Percentiles rank a stretch among this genome's conserved stretches.
These are phyloP conservation scores for Pisolithus sp. DNA, from an alignment of 768 basidiomycete genomes.

Conservation along the genomic window DNA sequence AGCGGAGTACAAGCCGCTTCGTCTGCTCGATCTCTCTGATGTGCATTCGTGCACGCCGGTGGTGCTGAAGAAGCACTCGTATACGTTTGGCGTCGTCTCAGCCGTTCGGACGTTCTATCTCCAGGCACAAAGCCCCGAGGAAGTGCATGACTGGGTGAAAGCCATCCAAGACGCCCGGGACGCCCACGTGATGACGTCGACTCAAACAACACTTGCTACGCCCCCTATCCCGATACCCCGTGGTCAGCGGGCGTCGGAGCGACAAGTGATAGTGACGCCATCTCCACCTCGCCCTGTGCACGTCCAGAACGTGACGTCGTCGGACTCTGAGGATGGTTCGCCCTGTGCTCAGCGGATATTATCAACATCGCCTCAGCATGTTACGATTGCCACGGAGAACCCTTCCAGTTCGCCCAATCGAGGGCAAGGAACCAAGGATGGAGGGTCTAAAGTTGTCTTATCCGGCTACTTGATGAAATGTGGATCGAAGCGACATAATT, in stretches of 20 bases:
- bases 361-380: slow-evolving; percentile 37
- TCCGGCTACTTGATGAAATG: slow-evolving; percentile 96
- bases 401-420: slow-evolving; percentile 39
- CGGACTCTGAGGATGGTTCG: slow-evolving; percentile 71
- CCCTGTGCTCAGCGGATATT: slow-evolving; percentile 38
- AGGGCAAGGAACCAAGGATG: slow-evolving; percentile 42
- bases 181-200: slow-evolving; percentile 54
- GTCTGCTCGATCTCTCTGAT: slow-evolving; percentile 79
- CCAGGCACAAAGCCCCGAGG: slow-evolving; percentile 65
- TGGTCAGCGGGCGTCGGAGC: slow-evolving; percentile 23
- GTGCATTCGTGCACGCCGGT: slow-evolving; percentile 88
- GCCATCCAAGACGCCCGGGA: slow-evolving; percentile 76
- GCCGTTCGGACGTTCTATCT: slow-evolving; percentile 87
- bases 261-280: slow-evolving; percentile 33
- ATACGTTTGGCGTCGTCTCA: slow-evolving; percentile 90
- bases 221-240: slow-evolving; percentile 50
- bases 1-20: slow-evolving; percentile 88
- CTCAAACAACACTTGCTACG: slow-evolving; percentile 45
- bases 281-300: slow-evolving; percentile 43
- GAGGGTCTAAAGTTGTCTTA: slow-evolving; percentile 66
- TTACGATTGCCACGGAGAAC: neutral
- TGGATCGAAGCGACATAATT: slow-evolving; percentile 85
- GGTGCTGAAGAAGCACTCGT: slow-evolving; percentile 79
- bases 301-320: slow-evolving; percentile 55
- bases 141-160: slow-evolving; percentile 76